Evolutionary conservation across 2,329 filamentous ascomycete species (phyloP).

Genomic region (Thermomyces lanuginosus): DNA sequence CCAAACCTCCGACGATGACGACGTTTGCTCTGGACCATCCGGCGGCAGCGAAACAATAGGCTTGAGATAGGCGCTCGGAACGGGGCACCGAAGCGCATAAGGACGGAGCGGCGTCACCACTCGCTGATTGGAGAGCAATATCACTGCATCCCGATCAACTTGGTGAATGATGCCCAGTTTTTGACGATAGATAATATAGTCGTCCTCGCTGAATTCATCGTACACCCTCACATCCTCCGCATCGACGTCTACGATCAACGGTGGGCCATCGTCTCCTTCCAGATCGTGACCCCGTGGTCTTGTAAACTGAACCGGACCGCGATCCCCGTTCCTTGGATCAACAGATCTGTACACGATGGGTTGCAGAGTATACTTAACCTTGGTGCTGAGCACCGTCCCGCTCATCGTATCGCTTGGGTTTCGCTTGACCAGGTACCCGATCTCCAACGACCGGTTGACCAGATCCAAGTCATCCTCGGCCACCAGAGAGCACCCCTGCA

Average conservation of each 20-base stretch:
- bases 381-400: constrained; percentile 37
- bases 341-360: constrained; percentile 12
- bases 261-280: constrained; percentile 3
- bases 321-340: constrained; percentile 11
- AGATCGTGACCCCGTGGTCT: constrained; percentile 6
- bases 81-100: constrained; percentile 24
- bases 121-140: constrained; percentile 36
- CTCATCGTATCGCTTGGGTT: constrained; percentile 33
- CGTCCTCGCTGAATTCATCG: constrained; percentile 33
- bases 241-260: constrained; percentile 25
- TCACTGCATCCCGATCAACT: constrained; percentile 33
- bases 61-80: constrained; percentile 13
- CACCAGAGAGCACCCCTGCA: constrained; percentile 27
- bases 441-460: constrained; percentile 37
- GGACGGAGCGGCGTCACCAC: constrained; percentile 38
- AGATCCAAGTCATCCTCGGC: constrained; percentile 32
- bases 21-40: constrained; percentile 5
- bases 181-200: constrained; percentile 37
- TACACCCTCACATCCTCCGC: constrained; percentile 31
- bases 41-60: constrained; percentile 10
- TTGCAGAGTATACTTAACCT: constrained; percentile 30
- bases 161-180: constrained; percentile 41
- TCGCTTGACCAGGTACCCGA: constrained; percentile 41
- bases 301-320: constrained; percentile 10
- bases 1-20: constrained; percentile 3